These are phyloP conservation scores for Ramularia collo-cygni DNA, from an alignment of 2,329 filamentous ascomycete genomes.

Conservation along the genomic window DNA sequence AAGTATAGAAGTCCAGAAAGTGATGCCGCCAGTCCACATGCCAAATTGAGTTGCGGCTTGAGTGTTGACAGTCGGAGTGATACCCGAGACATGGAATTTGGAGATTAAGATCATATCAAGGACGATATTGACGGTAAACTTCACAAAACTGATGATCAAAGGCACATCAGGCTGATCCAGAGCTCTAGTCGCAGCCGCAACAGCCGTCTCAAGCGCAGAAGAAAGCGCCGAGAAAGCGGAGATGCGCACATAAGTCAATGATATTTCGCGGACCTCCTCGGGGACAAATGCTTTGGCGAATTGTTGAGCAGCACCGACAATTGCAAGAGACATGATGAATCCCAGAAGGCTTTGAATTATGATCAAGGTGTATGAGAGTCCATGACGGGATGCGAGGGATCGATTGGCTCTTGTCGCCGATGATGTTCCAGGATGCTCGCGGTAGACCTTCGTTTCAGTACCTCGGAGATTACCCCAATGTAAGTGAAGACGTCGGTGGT, in stretches of 20 bases:
- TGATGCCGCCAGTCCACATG: slow-evolving; percentile 53
- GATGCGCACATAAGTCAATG: slow-evolving; percentile 59
- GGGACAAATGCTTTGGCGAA: slow-evolving; percentile 61
- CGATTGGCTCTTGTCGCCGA: slow-evolving; percentile 57
- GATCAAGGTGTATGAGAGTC: slow-evolving; percentile 55
- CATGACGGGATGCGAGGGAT: slow-evolving; percentile 44
- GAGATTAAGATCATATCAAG: slow-evolving; percentile 62
- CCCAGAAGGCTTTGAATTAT: slow-evolving; percentile 50
- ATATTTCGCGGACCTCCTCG: slow-evolving; percentile 47
- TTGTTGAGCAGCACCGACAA: slow-evolving; percentile 47
- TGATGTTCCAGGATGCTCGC: slow-evolving; percentile 60
- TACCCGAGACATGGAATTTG: slow-evolving; percentile 51
- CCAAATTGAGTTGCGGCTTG: slow-evolving; percentile 58
- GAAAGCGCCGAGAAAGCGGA: slow-evolving; percentile 56
- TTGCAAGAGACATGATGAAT: slow-evolving; percentile 52
- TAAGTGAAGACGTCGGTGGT: slow-evolving; percentile 64
- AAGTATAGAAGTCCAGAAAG: slow-evolving; percentile 56
- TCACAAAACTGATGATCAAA: slow-evolving; percentile 56
- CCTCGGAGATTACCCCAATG: slow-evolving; percentile 59
- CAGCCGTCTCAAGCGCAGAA: slow-evolving; percentile 56
- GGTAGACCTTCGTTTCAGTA: slow-evolving; percentile 68
- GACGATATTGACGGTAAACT: slow-evolving; percentile 60
- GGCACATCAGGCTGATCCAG: slow-evolving; percentile 65
- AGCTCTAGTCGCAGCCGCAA: slow-evolving; percentile 55
- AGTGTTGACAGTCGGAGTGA: slow-evolving; percentile 53